These are phyloP conservation scores for Calophaca sinica DNA, from an alignment of 306 rosid species.

Conservation along the genomic window DNA sequence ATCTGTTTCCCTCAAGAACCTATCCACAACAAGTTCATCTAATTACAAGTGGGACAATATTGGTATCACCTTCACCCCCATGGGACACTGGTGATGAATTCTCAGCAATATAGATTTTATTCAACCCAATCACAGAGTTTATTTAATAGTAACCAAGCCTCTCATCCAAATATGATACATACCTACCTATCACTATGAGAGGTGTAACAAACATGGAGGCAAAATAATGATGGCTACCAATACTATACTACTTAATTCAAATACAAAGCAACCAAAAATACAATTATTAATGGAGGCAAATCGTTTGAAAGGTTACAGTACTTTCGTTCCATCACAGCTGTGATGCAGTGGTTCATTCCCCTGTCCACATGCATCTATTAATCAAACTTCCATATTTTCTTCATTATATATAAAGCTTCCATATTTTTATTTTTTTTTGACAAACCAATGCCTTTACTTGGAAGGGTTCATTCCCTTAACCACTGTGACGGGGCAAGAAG, in stretches of 20 bases:
- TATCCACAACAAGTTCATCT: too few species aligned
- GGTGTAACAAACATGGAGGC: neutral
- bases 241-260: too few species aligned
- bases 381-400: conserved; percentile 20
- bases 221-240: neutral
- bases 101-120: neutral
- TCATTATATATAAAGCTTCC: neutral
- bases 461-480: conserved; percentile 58
- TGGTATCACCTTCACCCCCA: too few species aligned
- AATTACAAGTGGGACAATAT: too few species aligned
- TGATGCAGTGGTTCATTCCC: neutral
- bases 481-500: conserved; percentile 81
- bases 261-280: neutral
- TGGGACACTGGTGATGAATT: neutral
- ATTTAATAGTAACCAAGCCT: neutral
- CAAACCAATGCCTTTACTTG: conserved; percentile 42
- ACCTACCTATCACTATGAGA: neutral
- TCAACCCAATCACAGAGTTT: neutral
- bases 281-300: neutral
- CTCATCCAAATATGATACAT: neutral
- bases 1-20: too few species aligned
- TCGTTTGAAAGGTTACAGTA: neutral
- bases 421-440: too few species aligned
- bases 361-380: neutral
- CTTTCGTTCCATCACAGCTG: neutral